A percentile compares a stretch with the other conserved stretches of the same genome.
These are phyloP conservation scores for Zygosaccharomyces lentus DNA, from an alignment of 805 yeast genomes.

Conservation along the genomic window DNA sequence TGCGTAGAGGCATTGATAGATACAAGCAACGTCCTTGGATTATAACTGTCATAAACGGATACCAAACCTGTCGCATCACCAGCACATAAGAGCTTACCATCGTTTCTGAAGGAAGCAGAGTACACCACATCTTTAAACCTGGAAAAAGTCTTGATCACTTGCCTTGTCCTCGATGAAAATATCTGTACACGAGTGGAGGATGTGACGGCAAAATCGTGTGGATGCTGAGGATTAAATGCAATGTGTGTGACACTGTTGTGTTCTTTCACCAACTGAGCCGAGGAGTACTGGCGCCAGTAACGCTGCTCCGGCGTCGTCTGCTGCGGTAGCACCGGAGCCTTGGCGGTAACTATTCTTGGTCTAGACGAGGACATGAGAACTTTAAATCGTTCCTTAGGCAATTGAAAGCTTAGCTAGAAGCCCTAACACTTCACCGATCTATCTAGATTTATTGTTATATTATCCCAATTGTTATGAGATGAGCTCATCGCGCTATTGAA, in stretches of 20 bases:
- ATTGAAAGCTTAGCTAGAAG: neutral
- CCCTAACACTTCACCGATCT: too few species aligned
- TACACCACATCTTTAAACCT: constrained; percentile 90
- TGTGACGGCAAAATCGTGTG: constrained; percentile 91
- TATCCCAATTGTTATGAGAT: neutral
- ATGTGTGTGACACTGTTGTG: constrained; percentile 88
- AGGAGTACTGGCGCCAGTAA: constrained; percentile 84
- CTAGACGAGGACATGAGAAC: constrained; percentile 64
- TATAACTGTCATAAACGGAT: constrained; percentile 80
- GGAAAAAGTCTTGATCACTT: constrained; percentile 77
- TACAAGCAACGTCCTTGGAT: constrained; percentile 73
- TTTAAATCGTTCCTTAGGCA: neutral
- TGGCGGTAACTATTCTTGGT: constrained; percentile 58
- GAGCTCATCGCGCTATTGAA: constrained; percentile 6
- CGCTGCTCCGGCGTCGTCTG: constrained; percentile 85
- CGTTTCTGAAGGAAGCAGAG: constrained; percentile 84
- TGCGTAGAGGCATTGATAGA: constrained; percentile 78
- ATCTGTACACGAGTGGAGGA: constrained; percentile 88
- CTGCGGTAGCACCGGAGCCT: constrained; percentile 74
- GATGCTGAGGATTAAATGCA: constrained; percentile 77
- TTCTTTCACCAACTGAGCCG: constrained; percentile 88
- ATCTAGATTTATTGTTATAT: neutral
- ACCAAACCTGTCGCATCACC: constrained; percentile 95
- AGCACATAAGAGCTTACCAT: constrained; percentile 87
- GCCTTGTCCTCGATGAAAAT: constrained; percentile 90